Base-by-base conservation (phyloP, 2,329 filamentous ascomycete species). In the Fusarium setosum region DNA sequence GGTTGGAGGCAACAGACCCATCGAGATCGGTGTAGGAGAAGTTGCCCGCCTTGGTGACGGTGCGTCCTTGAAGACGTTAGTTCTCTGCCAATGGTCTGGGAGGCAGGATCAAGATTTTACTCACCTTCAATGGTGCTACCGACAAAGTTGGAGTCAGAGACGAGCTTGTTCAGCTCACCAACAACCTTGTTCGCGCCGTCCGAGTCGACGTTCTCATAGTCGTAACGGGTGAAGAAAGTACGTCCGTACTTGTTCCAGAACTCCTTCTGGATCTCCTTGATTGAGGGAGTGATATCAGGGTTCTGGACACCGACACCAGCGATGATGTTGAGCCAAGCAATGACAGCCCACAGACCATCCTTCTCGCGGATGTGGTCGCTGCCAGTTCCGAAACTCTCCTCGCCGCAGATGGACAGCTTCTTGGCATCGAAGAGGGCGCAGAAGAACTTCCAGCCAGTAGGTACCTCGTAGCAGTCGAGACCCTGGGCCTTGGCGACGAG, bases 281-380 rank as follows among this genome's bases (percentile, higher is more conserved):
- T 98, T 82, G 92, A 97, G 49, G 95, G 94, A 4, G 91, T 93
- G 70, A 92, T 90, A 59, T 84, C 89, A 18, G 92, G 88, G 74
- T 91, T 91, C 78, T 93, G 86, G 77, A 96, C 90, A 67, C 94
- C 94, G 45, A 98, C 89, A 69, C 93, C 95, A 63, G 96, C 96
- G 73, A 99, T 96, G 79, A 99, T 97, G 85, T 99, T 99, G 73
- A 99, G 84, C 96, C 96, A 99, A 29, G 96, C 96, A 53, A 97
- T 92, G 64, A 99, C 88, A 61, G 96, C 96, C 96, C 96, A 99
- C 38, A 99, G 87, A 64, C 96, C 96, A 75, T 99, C 96, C 88
- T 99, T 99, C 84, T 99, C 96, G 72, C 96, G 93, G 76, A 99
- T 97, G 81, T 99, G 96, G 84, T 99, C 97, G 81, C 92, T 97